Evolutionary conservation across 176 grass and related monocot genomes (phyloP).

Genomic region (Oryza meyeriana): DNA sequence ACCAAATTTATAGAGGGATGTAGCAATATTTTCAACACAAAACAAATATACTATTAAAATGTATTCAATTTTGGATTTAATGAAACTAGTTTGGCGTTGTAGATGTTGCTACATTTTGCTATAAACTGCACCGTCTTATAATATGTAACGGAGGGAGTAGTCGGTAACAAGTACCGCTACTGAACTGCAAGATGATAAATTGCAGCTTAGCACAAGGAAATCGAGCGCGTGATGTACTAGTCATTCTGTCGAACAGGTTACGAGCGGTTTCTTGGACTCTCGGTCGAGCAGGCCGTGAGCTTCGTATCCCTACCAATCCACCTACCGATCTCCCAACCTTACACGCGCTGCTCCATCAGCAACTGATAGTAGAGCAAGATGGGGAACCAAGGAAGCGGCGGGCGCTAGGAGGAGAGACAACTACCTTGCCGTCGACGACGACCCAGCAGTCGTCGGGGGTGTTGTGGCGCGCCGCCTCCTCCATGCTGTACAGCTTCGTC

Average conservation of each 20-base stretch:
- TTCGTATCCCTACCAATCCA: neutral
- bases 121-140: no score
- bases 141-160: no score
- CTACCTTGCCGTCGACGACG: constrained; percentile 84
- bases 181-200: neutral
- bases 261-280: neutral
- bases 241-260: constrained; percentile 34
- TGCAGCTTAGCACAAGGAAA: neutral
- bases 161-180: neutral
- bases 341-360: neutral
- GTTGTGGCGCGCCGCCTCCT: constrained; percentile 72
- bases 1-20: no score
- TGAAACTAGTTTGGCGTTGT: no score
- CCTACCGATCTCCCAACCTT: neutral
- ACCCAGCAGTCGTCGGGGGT: constrained; percentile 72
- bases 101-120: no score
- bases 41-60: no score
- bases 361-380: neutral
- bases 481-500: constrained; percentile 76
- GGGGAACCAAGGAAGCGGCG: neutral
- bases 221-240: neutral
- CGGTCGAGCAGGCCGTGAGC: neutral
- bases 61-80: no score
- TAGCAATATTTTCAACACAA: no score
- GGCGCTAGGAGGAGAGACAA: neutral